Percentiles rank a stretch among this genome's conserved stretches.
phyloP scores from a whole-genome alignment of 148 eudicot genomes.

The Rheum nobile region DNA sequence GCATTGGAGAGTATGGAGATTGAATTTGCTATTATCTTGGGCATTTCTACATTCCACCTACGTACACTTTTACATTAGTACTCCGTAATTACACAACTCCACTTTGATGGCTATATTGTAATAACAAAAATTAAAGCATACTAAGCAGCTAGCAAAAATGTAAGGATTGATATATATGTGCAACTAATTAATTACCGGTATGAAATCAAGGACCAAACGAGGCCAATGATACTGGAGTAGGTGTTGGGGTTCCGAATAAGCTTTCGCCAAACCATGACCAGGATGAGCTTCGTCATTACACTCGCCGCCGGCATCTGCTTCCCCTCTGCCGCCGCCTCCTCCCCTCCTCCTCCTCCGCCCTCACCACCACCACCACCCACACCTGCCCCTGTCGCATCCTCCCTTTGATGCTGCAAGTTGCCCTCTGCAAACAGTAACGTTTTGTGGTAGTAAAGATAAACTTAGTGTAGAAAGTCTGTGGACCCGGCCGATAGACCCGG shows the following conservation, averaged over 20 bases:
- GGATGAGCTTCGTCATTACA: constrained; percentile 50
- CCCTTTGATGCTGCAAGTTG: background rate
- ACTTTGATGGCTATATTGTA: too few species aligned
- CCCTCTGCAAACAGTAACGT: background rate
- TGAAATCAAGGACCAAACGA: constrained; percentile 44
- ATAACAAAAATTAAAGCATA: too few species aligned
- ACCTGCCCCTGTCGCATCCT: background rate
- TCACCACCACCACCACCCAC: background rate
- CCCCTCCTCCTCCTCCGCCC: constrained; percentile 5
- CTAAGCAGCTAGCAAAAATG: too few species aligned
- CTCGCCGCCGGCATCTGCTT: constrained; percentile 56
- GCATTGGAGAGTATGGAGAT: constrained; percentile 82
- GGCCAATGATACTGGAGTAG: constrained; percentile 52
- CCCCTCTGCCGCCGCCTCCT: background rate
- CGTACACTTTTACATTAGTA: background rate
- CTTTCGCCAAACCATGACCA: constrained; percentile 66
- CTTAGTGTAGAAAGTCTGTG: too few species aligned
- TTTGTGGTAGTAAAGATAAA: too few species aligned
- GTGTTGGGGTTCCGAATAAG: constrained; percentile 65
- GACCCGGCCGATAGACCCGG: too few species aligned
- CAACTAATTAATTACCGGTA: constrained; percentile 20
- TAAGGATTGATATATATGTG: background rate
- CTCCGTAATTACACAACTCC: too few species aligned
- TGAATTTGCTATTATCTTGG: constrained; percentile 48
- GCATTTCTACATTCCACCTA: constrained; percentile 87